Conservation (phyloP, 345 rosid species). For the Aegle marmelos region DNA sequence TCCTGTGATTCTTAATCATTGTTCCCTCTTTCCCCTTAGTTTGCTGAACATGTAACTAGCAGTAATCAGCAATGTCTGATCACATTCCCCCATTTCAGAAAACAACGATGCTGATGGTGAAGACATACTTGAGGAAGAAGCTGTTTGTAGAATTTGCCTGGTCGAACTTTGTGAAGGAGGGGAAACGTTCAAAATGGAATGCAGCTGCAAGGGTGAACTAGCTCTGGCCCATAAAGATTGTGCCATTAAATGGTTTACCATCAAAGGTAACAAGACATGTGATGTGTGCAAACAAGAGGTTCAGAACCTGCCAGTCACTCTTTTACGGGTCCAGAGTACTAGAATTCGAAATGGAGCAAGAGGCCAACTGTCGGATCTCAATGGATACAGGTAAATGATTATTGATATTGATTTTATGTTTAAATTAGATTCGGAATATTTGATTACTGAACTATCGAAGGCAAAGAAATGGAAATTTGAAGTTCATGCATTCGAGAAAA, state of each 20-base stretch:
- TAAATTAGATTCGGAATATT: not conserved
- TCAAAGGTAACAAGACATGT: slow-evolving; percentile 89
- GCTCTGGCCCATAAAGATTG: slow-evolving; percentile 93
- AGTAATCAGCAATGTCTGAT: slow-evolving; percentile 8
- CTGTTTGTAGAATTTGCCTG: slow-evolving; percentile 90
- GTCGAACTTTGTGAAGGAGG: slow-evolving; percentile 93
- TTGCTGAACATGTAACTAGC: not conserved
- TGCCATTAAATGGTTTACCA: slow-evolving; percentile 92
- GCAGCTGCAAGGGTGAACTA: slow-evolving; percentile 98
- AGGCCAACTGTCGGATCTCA: slow-evolving; percentile 29
- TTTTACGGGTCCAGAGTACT: slow-evolving; percentile 64
- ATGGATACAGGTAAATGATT: slow-evolving; percentile 44
- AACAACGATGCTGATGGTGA: slow-evolving; percentile 58
- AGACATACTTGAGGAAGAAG: slow-evolving; percentile 93
- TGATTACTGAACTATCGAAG: not conserved
- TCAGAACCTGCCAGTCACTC: slow-evolving; percentile 79
- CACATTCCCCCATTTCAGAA: slow-evolving; percentile 38
- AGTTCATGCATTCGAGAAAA: not conserved
- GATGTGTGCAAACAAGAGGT: slow-evolving; percentile 93
- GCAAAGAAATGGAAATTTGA: not conserved
- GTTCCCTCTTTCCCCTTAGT: not conserved
- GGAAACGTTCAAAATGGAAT: slow-evolving; percentile 94
- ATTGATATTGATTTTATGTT: not conserved
- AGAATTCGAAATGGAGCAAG: slow-evolving; percentile 32
- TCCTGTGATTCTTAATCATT: not conserved